phyloP scores from a whole-genome alignment of 2,329 filamentous ascomycete genomes.

The Colletotrichum paranaense region DNA sequence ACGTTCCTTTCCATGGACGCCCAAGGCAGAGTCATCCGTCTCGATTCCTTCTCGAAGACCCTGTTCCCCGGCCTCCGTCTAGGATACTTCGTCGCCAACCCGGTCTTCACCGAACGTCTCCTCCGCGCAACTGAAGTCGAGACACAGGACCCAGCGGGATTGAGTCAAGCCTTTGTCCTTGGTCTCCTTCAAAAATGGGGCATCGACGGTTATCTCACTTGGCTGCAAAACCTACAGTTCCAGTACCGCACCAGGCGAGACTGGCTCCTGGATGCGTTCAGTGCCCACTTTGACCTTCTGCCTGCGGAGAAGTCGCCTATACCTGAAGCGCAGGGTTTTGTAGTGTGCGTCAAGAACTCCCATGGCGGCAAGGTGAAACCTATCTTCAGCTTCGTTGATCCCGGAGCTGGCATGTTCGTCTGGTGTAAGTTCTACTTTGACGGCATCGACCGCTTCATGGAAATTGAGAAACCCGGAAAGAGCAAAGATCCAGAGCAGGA shows the following conservation, averaged over 20 bases:
- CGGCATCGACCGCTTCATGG: constrained; percentile 30
- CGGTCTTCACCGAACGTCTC: constrained; percentile 43
- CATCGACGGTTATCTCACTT: constrained; percentile 78
- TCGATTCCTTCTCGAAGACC: constrained; percentile 41
- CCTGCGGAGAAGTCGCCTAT: constrained; percentile 36
- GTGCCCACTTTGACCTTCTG: constrained; percentile 36
- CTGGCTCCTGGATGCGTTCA: constrained; percentile 69
- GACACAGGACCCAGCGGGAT: constrained; percentile 76
- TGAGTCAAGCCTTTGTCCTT: constrained; percentile 62
- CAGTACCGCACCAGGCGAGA: constrained; percentile 76
- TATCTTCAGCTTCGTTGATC: constrained; percentile 44
- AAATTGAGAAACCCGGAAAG: constrained; percentile 36
- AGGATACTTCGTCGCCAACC: constrained; percentile 69
- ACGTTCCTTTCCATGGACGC: constrained; percentile 41
- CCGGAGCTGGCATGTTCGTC: constrained; percentile 46
- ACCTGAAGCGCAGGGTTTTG: constrained; percentile 35
- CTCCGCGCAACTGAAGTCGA: constrained; percentile 56
- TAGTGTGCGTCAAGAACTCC: constrained; percentile 36
- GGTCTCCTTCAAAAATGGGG: constrained; percentile 71
- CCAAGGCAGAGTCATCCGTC: constrained; percentile 42
- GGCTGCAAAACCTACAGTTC: constrained; percentile 76
- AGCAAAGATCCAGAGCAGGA: constrained; percentile 39
- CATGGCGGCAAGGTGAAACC: constrained; percentile 26
- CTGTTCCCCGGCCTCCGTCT: constrained; percentile 72
- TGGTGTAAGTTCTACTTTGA: constrained; percentile 45